Base-by-base conservation (phyloP, 1,284 basidiomycete genomes). In the Tremellales sp. region DNA sequence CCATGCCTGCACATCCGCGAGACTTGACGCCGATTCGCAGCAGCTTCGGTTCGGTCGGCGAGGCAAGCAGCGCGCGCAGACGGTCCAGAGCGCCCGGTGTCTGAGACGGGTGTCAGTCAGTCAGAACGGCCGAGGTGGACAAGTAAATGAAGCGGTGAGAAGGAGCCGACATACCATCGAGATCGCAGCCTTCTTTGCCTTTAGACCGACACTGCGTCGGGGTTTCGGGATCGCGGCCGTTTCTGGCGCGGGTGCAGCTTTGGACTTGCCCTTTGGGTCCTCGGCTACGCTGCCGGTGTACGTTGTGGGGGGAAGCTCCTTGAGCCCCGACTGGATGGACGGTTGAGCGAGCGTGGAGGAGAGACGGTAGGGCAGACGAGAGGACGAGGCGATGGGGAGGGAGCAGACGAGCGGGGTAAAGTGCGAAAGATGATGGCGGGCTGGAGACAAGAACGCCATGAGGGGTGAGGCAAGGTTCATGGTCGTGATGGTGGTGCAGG, bases 1-100 rank as follows among this genome's bases (percentile, higher is more conserved):
- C 86, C 72, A 99, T 83, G 6, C 95, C 95, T 0, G 95, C 95
- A 71, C 95, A 99, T n/a, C 95, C 95, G 74, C 97, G 97, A 74
- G 97, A 95, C 61, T 86, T 83, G 38, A 98, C 92, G 27, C 92
- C 90, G 51, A 99, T 90, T 7, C 94, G 86, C 52, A 99, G 86
- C 48, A 95, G 80, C 65, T 91, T 88, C 1, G 93, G 92, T n/a
- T 67, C 61, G 36, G 66, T 63, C 8, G 66, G 64, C 27, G 61
- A 62, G 9, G 66, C 46, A 49, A 90, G 74, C 19, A 98, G 78
- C 9, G 77, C 78, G 7, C 75, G 79, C 33, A 97, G 77, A 25
- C 87, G 83, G 10, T 75, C 71, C 2, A 95, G 81, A 12, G 94
- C 94, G 25, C 77, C 73, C 2, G 90, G 84, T 22, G 90, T 89